Percentiles rank a stretch among this genome's conserved stretches.
Conservation (phyloP, 495 filamentous ascomycete genomes). For the Aspergillus diversus region DNA sequence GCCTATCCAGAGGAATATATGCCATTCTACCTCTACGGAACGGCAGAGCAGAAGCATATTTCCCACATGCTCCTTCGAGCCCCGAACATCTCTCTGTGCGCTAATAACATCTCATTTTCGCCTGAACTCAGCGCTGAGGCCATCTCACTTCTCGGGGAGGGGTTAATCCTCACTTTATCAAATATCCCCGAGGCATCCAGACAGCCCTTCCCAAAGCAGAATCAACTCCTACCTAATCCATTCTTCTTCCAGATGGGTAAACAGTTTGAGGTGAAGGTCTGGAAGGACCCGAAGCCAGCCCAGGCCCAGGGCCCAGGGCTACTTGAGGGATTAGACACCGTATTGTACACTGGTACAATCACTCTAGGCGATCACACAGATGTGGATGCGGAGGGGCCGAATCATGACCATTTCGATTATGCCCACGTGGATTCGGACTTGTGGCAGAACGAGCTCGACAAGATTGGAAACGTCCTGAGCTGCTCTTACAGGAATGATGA, state of each 20-base stretch:
- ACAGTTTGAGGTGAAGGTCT: constrained; percentile 36
- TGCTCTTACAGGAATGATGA: neutral
- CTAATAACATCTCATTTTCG: constrained; percentile 1
- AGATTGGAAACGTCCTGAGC: constrained; percentile 22
- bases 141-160: constrained; percentile 13
- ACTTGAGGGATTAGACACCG: constrained; percentile 16
- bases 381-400: constrained; percentile 29
- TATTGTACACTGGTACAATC: constrained; percentile 21
- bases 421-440: constrained; percentile 20
- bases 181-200: constrained; percentile 33
- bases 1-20: constrained; percentile 37
- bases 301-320: constrained; percentile 24
- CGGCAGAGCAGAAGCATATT: constrained; percentile 31
- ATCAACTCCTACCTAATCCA: neutral
- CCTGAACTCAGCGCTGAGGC: constrained; percentile 8
- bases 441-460: constrained; percentile 29
- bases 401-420: constrained; percentile 31
- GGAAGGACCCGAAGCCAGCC: constrained; percentile 27
- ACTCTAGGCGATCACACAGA: constrained; percentile 20
- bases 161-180: constrained; percentile 28
- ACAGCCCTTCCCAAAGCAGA: constrained; percentile 37
- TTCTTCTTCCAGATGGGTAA: constrained; percentile 40
- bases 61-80: constrained; percentile 41
- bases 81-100: constrained; percentile 10
- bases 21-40: constrained; percentile 54